A percentile compares a stretch with the other conserved stretches of the same genome.
Conservation (phyloP, 768 basidiomycete genomes). For the Trametes cingulata region DNA sequence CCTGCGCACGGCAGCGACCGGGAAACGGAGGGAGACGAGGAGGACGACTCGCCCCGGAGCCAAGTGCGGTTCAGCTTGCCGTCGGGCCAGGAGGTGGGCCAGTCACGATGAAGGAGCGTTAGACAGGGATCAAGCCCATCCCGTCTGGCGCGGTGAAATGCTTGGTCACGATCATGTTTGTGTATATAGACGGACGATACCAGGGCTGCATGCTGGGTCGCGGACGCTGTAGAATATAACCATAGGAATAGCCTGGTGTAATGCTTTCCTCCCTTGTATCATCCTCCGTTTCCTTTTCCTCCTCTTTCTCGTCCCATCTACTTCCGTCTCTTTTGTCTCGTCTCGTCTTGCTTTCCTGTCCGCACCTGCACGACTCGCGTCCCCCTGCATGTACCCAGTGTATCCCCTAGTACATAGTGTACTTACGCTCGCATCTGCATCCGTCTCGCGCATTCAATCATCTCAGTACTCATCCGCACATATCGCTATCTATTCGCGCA, state of each 20-base stretch:
- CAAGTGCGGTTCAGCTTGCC: conserved; percentile 27
- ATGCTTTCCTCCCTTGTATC: conserved; percentile 7
- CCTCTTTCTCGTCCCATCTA: neutral
- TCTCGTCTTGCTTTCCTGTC: conserved; percentile 1
- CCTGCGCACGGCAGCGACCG: conserved; percentile 21
- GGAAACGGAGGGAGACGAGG: conserved; percentile 25
- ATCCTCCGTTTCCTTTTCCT: neutral
- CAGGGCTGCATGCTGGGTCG: conserved; percentile 15
- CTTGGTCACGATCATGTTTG: neutral
- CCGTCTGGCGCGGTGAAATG: neutral
- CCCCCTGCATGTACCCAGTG: conserved; percentile 12
- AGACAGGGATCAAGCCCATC: neutral
- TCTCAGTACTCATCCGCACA: neutral
- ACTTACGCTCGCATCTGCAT: conserved; percentile 3
- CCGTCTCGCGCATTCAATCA: neutral
- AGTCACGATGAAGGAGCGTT: neutral
- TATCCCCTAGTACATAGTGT: conserved; percentile 2
- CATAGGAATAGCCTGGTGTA: neutral
- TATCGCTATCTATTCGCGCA: no score
- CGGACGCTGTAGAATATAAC: conserved; percentile 12
- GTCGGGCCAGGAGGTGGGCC: conserved; percentile 4
- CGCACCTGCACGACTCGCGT: neutral
- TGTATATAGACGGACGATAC: conserved; percentile 7
- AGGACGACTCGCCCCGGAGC: conserved; percentile 24
- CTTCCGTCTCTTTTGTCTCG: neutral